Base-by-base conservation (phyloP, 441 rosid species). In the Breynia disticha region DNA sequence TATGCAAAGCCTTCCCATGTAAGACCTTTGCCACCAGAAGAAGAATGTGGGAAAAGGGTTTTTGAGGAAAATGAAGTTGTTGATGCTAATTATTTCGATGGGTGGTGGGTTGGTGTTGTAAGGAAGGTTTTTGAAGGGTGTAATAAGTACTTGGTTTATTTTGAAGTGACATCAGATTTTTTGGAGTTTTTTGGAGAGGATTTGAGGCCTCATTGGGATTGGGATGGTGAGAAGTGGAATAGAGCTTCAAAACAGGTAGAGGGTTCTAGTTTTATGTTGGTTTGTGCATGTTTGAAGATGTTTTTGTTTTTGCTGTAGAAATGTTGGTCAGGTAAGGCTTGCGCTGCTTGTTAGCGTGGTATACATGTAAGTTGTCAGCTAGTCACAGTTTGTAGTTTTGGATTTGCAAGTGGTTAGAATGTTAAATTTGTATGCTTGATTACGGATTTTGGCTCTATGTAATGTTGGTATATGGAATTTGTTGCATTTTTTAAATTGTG, bases 81-180 rank as follows among this genome's bases (percentile, higher is more conserved):
- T 32, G 94, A 88, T 50, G 98, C 86, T 0, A 63, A 32, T 39
- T 43, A 78, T 42, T 69, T 69, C 59, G 95, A 86, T 16, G 95
- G 91, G 15, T 91, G 98, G 98, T 84, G 98, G 98, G 81, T 76
- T 62, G 98, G 98, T 8, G 63, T 47, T 45, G 75, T 86, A 8
- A 73, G 81, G 52, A 77, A 79, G 72, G 85, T 70, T 52, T 21
- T 72, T 4, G 77, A 64, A 41, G 74, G 71, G 14, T 80, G n/a
- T n/a, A n/a, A 73, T 7, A 75, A 52, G 48, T 86, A 67, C 45
- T 62, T 63, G 58, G 84, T 84, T 51, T 79, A 54, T 76, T 87
- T 88, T 47, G 74, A 75, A 60, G 49, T 55, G 50, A 69, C 84
- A 5, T 65, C 74, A 59, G 94, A 86, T 59, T 74, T 74, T 66